Base-by-base conservation (phyloP, 1,284 basidiomycete species). In the Ceratobasidium papillatum region DNA sequence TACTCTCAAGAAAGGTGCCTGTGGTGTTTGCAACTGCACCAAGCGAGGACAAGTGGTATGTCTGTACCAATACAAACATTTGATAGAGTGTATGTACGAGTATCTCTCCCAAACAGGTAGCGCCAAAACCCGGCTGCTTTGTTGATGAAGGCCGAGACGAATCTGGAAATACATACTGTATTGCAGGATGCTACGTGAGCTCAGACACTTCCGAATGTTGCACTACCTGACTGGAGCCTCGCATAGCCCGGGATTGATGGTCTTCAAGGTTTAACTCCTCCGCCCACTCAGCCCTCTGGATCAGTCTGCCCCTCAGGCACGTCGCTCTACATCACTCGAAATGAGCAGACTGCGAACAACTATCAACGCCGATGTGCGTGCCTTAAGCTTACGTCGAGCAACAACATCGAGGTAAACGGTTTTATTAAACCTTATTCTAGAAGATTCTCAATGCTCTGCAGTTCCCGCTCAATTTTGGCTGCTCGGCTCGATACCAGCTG, bases 101-200 rank as follows among this genome's bases (percentile, higher is more conserved):
- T n/a, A 8, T 19, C 36, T 58, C 11, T n/a, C 34, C 11, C 1
- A 22, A 27, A 27, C 19, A 69, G 65, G 11, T 58, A 25, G n/a
- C 27, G 11, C 64, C 64, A 38, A 34, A 54, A 1, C 49, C 64
- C 1, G 65, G 65, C 22, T 54, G 49, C 43, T 69, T 69, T 58
- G 51, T 69, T 30, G 65, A 69, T 25, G 65, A 69, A 43, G 52
- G 51, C 17, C 65, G 51, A 25, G 51, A 56, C 36, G 65, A 56
- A 19, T 41, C 65, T 11, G 51, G 65, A 41, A 66, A 69, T 56
- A 56, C 65, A 25, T 69, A 69, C 58, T 69, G 65, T 58, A 69
- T 69, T n/a, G 51, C 65, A 19, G 52, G 36, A 41, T 56, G 32
- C 41, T 69, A 56, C 22, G 34, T 69, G 25, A 49, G 32, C 7